A percentile compares a stretch with the other conserved stretches of the same genome.
Conservation (phyloP, 345 rosid species). For the Pelargonium nanum region DNA sequence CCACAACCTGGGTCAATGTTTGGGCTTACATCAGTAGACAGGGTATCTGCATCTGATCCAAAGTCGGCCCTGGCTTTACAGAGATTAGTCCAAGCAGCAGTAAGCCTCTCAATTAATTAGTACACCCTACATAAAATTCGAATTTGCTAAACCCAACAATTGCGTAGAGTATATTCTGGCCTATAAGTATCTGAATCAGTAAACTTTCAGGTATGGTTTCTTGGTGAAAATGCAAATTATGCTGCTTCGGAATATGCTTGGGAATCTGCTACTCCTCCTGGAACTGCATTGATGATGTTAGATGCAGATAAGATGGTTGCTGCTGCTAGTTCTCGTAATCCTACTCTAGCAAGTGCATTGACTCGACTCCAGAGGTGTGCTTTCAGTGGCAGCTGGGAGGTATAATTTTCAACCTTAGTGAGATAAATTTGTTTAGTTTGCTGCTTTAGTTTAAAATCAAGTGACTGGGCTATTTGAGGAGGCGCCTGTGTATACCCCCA, state of each 20-base stretch:
- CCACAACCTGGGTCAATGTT: conserved; percentile 97
- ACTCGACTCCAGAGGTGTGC: conserved; percentile 99
- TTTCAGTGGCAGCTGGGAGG: conserved; percentile 99
- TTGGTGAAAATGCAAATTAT: conserved; percentile 99
- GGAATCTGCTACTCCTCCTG: conserved; percentile 99
- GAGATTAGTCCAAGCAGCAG: conserved; percentile 97
- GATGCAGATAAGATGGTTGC: conserved; percentile 99
- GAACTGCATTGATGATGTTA: conserved; percentile 98
- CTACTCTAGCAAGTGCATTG: conserved; percentile 94
- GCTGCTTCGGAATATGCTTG: conserved; percentile 99
- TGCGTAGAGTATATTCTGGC: background rate
- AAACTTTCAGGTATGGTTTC: conserved; percentile 86
- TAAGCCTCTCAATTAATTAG: conserved; percentile 29
- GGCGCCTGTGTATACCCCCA: background rate
- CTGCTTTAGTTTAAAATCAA: too few relatives aligned
- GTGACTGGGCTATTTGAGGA: background rate
- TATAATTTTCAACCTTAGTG: conserved; percentile 19
- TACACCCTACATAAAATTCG: background rate
- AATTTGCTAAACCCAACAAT: background rate
- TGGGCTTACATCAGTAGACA: conserved; percentile 76
- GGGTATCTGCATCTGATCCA: conserved; percentile 95
- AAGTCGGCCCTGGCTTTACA: conserved; percentile 95
- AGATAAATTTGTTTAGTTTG: background rate
- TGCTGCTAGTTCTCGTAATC: conserved; percentile 98
- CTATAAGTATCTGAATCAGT: conserved; percentile 4